Percentiles rank a stretch among this genome's conserved stretches.
phyloP scores from a whole-genome alignment of 495 filamentous ascomycete genomes.

The Podospora anserina region DNA sequence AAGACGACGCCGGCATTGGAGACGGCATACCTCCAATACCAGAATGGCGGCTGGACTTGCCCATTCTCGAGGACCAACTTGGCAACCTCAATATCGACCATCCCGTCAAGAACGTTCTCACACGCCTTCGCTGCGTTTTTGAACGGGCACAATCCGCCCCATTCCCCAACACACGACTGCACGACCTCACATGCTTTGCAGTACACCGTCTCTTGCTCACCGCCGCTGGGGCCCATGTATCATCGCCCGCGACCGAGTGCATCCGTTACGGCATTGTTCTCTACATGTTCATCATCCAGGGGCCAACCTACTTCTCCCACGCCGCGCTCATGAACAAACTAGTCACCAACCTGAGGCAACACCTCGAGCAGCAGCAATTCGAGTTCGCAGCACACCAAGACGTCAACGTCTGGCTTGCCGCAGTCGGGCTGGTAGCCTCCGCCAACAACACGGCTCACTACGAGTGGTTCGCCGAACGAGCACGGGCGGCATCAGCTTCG shows the following conservation, averaged over 20 bases:
- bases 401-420: constrained; percentile 40
- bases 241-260: constrained; percentile 39
- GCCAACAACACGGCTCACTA: constrained; percentile 31
- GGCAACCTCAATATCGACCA: constrained; percentile 29
- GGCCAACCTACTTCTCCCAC: constrained; percentile 52
- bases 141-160: constrained; percentile 23
- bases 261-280: constrained; percentile 45
- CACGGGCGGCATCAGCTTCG: background rate
- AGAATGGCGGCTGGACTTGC: constrained; percentile 41
- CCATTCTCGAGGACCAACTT: constrained; percentile 11
- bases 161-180: constrained; percentile 40
- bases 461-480: constrained; percentile 30
- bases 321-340: constrained; percentile 37
- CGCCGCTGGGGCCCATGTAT: background rate
- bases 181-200: constrained; percentile 51
- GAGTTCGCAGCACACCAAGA: constrained; percentile 12
- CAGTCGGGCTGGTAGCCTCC: constrained; percentile 42
- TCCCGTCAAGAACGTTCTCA: constrained; percentile 38
- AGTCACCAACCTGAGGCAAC: constrained; percentile 28
- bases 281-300: constrained; percentile 52
- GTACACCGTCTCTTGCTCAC: constrained; percentile 44
- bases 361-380: constrained; percentile 28
- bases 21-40: constrained; percentile 45
- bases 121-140: constrained; percentile 43
- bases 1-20: constrained; percentile 47